phyloP scores from a whole-genome alignment of 306 rosid species.

The Chamaecrista fasciculata region DNA sequence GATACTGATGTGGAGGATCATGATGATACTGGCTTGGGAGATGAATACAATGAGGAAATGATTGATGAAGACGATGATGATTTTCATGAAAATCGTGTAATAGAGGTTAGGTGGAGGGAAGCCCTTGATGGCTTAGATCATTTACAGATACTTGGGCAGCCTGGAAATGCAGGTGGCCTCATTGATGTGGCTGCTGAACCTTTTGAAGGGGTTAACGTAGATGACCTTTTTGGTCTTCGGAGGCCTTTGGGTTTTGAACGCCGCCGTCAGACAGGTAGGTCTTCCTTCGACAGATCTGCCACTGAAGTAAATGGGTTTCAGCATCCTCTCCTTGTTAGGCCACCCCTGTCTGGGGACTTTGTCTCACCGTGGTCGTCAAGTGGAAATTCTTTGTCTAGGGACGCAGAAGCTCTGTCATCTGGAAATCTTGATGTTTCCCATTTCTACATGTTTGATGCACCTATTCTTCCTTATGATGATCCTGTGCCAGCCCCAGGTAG shows the following conservation, averaged over 20 bases:
- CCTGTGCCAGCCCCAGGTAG: constrained; percentile 60
- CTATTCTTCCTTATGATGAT: constrained; percentile 83
- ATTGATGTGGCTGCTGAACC: constrained; percentile 94
- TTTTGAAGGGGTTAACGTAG: constrained; percentile 96
- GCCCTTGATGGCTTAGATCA: constrained; percentile 96
- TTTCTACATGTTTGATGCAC: constrained; percentile 97
- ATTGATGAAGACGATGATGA: constrained; percentile 95
- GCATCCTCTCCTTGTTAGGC: constrained; percentile 91
- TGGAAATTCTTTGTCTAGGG: constrained; percentile 66
- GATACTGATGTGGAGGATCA: constrained; percentile 97
- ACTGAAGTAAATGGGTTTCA: constrained; percentile 89
- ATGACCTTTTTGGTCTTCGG: constrained; percentile 87
- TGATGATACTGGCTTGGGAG: constrained; percentile 87
- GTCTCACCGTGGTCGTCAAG: constrained; percentile 79
- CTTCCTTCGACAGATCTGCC: constrained; percentile 84
- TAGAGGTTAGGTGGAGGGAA: constrained; percentile 98
- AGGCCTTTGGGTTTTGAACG: constrained; percentile 85
- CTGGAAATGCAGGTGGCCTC: constrained; percentile 73
- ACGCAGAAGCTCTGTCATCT: constrained; percentile 68
- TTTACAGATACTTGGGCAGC: constrained; percentile 91
- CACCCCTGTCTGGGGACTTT: constrained; percentile 74
- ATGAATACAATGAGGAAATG: constrained; percentile 90
- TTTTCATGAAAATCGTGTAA: constrained; percentile 90
- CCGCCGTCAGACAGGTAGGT: constrained; percentile 86
- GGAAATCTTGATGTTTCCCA: constrained; percentile 79